Conservation (phyloP, 441 rosid genomes). For the Sinapis alba region DNA sequence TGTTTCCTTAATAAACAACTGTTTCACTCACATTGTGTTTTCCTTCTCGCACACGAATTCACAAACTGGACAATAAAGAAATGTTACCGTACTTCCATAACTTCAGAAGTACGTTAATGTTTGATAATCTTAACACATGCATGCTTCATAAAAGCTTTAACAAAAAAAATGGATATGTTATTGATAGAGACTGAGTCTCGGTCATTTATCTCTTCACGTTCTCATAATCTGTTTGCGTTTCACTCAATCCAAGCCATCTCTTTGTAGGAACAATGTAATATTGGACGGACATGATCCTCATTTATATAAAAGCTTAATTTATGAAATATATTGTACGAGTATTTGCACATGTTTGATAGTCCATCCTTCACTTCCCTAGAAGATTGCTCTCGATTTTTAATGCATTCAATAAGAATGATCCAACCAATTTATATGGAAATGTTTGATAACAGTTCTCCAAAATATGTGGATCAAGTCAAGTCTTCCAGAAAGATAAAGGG, state of each 20-base stretch:
- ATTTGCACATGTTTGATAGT: constrained; percentile 6
- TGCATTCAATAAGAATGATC: background rate
- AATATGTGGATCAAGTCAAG: background rate
- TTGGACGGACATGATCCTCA: background rate
- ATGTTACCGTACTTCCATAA: background rate
- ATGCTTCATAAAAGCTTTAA: constrained; percentile 1
- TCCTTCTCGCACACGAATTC: background rate
- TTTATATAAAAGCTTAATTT: background rate
- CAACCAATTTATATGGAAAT: background rate
- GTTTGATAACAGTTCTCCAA: too few species aligned
- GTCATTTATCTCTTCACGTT: background rate
- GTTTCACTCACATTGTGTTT: background rate
- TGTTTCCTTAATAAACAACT: background rate
- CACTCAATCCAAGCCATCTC: background rate
- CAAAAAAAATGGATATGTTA: background rate
- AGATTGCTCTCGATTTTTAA: background rate
- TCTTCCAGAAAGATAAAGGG: background rate
- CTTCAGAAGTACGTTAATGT: background rate
- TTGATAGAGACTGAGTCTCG: constrained; percentile 2
- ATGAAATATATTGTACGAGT: too few species aligned
- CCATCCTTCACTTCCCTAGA: background rate
- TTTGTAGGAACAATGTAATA: background rate
- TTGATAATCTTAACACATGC: constrained; percentile 1
- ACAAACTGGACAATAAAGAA: background rate
- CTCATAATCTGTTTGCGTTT: background rate